Evolutionary conservation across 1,284 basidiomycete species (phyloP), one percentile per base, ranked within the genome.

Genomic region (Schizophyllum amplum): DNA sequence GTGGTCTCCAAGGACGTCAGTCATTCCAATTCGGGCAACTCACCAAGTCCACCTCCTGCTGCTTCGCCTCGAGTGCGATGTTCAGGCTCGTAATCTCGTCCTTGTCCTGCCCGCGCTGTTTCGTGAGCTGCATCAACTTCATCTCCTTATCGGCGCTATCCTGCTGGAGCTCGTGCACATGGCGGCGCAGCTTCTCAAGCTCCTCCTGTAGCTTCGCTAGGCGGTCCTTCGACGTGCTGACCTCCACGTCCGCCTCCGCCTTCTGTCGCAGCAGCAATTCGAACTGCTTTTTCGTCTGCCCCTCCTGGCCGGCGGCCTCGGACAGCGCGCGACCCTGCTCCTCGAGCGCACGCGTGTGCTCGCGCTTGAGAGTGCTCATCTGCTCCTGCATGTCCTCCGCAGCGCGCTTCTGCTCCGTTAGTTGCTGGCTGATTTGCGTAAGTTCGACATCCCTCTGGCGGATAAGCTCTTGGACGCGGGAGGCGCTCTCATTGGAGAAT

Each of bases 1-100:
- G 49, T 49, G 54, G 58, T 55, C n/a, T n/a, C n/a, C n/a, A n/a
- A n/a, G n/a, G n/a, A n/a, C n/a, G n/a, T n/a, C n/a, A n/a, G n/a
- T n/a, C n/a, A n/a, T n/a, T n/a, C n/a, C n/a, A n/a, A n/a, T n/a
- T n/a, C n/a, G n/a, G n/a, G n/a, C 59, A 21, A 77, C 87, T 62
- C 57, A 94, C 92, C 71, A 92, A 67, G 67, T 94, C 91, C 23
- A 95, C 74, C 67, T 94, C 92, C 66, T 93, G 90, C 66, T 94
- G 92, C 71, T 94, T 94, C 22, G 90, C 85, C 69, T 93, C 90
- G 59, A 94, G 70, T 0, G 91, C 92, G 48, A 92, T 89, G 65
- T 93, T 93, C 61, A 94, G 72, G 46, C 90, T 87, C 55, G 82
- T 73, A 49, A 89, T 71, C 67, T 93, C 92, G 55, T 93, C 89